phyloP scores from a whole-genome alignment of 23 red algal genomes.

The Gracilaria caudata region DNA sequence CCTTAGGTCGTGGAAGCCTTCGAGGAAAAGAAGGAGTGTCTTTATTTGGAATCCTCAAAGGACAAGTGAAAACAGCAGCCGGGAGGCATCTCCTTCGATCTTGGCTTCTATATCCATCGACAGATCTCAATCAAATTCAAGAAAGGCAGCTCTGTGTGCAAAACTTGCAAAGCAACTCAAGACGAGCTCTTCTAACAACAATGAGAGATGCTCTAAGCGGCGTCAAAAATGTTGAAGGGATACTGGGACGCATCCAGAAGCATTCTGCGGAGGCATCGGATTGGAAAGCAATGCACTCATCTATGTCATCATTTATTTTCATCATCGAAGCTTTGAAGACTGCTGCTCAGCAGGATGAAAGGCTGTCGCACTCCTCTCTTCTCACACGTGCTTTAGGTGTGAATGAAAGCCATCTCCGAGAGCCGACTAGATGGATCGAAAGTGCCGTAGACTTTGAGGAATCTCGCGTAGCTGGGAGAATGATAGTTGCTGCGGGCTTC shows the following conservation, averaged over 20 bases:
- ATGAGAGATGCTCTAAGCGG: conserved; percentile 46
- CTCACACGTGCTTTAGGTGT: conserved; percentile 4
- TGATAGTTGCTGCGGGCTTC: conserved; percentile 51
- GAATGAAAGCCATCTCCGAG: conserved; percentile 31
- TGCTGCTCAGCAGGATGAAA: conserved; percentile 26
- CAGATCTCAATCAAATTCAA: conserved; percentile 9
- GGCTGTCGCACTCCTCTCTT: conserved; percentile 26
- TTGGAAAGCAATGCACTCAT: conserved; percentile 61
- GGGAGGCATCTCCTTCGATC: conserved; percentile 53
- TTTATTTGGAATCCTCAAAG: conserved; percentile 54
- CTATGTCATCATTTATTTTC: conserved; percentile 51
- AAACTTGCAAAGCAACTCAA: conserved; percentile 23
- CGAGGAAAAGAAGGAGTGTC: conserved; percentile 44
- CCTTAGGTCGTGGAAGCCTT: conserved; percentile 40
- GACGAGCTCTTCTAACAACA: conserved; percentile 20
- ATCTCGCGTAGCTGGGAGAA: conserved; percentile 26
- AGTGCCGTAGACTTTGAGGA: conserved; percentile 65
- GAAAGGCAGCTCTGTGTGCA: conserved; percentile 55
- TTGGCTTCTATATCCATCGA: conserved; percentile 55
- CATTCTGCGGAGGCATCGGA: conserved; percentile 16
- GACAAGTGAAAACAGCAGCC: conserved; percentile 51
- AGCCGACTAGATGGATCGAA: conserved; percentile 59
- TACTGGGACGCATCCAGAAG: conserved; percentile 31
- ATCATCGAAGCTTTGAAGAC: conserved; percentile 47
- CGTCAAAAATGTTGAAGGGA: conserved; percentile 50